Conservation (phyloP, 352 stramenopile genomes). For the Phytophthora rubi region DNA sequence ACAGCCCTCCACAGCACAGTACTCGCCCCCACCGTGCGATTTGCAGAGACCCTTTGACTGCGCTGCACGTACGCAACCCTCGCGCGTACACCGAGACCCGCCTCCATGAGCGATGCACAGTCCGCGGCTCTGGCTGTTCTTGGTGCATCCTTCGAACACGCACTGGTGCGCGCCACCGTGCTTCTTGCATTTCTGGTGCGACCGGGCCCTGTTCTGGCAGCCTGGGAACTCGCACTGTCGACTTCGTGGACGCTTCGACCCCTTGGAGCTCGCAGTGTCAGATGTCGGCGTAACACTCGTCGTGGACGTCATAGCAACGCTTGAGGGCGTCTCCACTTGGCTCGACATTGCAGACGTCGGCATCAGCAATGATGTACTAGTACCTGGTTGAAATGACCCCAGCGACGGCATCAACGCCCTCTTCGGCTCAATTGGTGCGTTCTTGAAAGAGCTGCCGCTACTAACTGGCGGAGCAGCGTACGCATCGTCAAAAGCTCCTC, state of each 20-base stretch:
- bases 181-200: constrained; percentile 91
- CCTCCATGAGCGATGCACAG: constrained; percentile 87
- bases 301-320: not conserved
- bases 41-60: constrained; percentile 89
- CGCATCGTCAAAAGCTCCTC: constrained; percentile 23
- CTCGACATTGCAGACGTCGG: constrained; percentile 4
- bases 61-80: constrained; percentile 81
- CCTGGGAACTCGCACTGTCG: constrained; percentile 77
- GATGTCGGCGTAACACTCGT: constrained; percentile 11
- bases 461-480: constrained; percentile 14
- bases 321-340: constrained; percentile 1
- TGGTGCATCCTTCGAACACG: constrained; percentile 82
- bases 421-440: constrained; percentile 51
- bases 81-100: constrained; percentile 78
- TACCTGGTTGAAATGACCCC: constrained; percentile 11
- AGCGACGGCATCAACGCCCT: constrained; percentile 29
- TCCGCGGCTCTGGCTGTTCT: constrained; percentile 89
- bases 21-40: constrained; percentile 84
- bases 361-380: constrained; percentile 24
- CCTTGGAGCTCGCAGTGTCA: constrained; percentile 21
- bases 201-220: constrained; percentile 80
- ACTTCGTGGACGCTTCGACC: constrained; percentile 47
- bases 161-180: constrained; percentile 88
- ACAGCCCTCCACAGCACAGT: constrained; percentile 81
- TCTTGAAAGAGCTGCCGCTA: constrained; percentile 33